Percentiles rank a stretch among this genome's conserved stretches.
Conservation (phyloP, 495 filamentous ascomycete genomes). For the Friedmanniomyces endolithicus region DNA sequence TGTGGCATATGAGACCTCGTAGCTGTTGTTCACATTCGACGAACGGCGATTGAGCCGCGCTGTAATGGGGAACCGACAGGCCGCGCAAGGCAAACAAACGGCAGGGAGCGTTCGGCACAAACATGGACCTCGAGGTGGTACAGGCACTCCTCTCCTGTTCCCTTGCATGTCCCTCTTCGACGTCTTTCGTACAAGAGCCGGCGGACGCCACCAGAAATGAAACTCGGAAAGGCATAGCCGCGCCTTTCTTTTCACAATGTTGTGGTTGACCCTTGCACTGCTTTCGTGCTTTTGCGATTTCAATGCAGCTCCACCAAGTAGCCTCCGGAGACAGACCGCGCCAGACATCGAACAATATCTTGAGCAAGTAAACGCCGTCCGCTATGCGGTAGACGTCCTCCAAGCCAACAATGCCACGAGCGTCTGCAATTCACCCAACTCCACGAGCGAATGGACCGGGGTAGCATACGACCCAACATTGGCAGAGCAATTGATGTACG, state of each 20-base stretch:
- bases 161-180: background rate
- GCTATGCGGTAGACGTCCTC: background rate
- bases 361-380: slow-evolving; percentile 1
- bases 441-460: background rate
- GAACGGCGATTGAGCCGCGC: no score
- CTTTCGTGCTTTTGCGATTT: background rate
- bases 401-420: background rate
- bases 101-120: background rate
- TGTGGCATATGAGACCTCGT: no score
- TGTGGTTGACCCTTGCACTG: background rate
- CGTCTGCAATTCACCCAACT: background rate
- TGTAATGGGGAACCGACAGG: no score
- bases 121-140: background rate
- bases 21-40: no score
- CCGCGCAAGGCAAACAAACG: background rate
- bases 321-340: background rate
- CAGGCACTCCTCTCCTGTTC: background rate
- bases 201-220: background rate
- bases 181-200: background rate
- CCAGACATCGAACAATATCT: background rate
- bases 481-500: slow-evolving; percentile 5
- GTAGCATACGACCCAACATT: background rate
- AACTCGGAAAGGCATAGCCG: no score
- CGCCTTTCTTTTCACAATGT: no score
- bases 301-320: background rate